phyloP scores from a whole-genome alignment of 1,284 basidiomycete genomes.

The Sanghuangporus weigelae region DNA sequence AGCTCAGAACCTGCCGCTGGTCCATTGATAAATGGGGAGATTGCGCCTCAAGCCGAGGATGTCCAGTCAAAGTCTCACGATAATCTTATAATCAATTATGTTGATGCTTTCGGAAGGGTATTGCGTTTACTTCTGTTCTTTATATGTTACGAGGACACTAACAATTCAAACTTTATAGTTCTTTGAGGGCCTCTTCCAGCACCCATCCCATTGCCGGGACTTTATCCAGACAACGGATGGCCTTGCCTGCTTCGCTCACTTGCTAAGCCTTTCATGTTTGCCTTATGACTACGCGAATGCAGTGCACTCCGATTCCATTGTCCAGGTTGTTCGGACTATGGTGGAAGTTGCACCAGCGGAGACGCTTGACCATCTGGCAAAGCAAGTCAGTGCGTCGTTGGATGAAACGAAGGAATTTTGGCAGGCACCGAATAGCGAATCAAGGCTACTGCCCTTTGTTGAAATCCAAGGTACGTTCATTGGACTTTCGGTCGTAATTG shows the following conservation, averaged over 20 bases:
- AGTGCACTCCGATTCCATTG: conserved; percentile 76
- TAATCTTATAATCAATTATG: conserved; percentile 69
- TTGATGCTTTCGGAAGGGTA: conserved; percentile 73
- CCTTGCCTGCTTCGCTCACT: conserved; percentile 67
- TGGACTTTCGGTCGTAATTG: background rate
- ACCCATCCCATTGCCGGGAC: conserved; percentile 80
- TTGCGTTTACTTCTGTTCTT: conserved; percentile 22
- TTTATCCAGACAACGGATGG: conserved; percentile 79
- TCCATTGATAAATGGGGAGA: conserved; percentile 28
- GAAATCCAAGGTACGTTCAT: conserved; percentile 42
- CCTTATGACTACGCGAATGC: conserved; percentile 88
- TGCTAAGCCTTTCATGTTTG: conserved; percentile 82
- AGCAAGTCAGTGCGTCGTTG: conserved; percentile 69
- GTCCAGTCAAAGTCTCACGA: conserved; percentile 50
- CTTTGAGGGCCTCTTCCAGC: conserved; percentile 92
- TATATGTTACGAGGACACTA: conserved; percentile 14
- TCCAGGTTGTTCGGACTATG: conserved; percentile 85
- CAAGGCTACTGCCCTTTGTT: conserved; percentile 58
- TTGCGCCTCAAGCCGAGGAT: conserved; percentile 31
- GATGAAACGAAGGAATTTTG: conserved; percentile 72
- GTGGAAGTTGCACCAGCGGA: conserved; percentile 80
- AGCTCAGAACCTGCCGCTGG: conserved; percentile 21
- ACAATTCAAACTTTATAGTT: conserved; percentile 46
- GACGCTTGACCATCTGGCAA: conserved; percentile 69
- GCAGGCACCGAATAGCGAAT: conserved; percentile 45